Evolutionary conservation across 176 grass and related monocot genomes (phyloP), one percentile per base, ranked within the genome.

Genomic region (Zea luxurians): DNA sequence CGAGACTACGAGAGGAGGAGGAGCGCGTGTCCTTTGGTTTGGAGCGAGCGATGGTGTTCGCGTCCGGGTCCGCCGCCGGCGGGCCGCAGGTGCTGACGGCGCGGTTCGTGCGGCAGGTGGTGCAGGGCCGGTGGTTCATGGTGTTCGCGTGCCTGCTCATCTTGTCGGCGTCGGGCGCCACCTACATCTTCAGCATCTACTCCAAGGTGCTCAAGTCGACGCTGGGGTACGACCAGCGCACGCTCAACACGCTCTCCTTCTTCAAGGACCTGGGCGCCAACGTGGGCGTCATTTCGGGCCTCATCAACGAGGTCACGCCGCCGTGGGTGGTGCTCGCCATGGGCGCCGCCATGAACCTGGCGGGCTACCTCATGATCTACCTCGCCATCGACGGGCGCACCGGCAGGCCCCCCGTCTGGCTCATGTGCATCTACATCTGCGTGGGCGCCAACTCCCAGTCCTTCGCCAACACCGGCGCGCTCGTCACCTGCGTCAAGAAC

Each of bases 341-440:
- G 12, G 91, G 87, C 70, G 87, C 91, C 49, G 87, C 8, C 84
- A 87, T 87, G 91, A 93, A 93, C 82, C 91, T 93, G 0, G 88
- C 15, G 0, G 91, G 91, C 0, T 93, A 93, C 84, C 87, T 93
- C 44, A 93, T 93, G 91, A 87, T 90, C 84, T 93, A 90, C 91
- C 70, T 93, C 44, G 78, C 87, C 82, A 90, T 93, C 82, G 88
- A 89, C 74, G 82, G 81, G 37, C 91, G 91, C 15, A 85, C 74
- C 1, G 59, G 87, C 0, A 61, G 64, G 10, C 87, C 91, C 0
- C 84, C 70, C 4, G 86, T 92, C 0, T 92, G 86, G 90, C 90
- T 86, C 59, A 87, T 93, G 91, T 93, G 87, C 74, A 44, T 90
- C 74, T 93, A 93, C 82, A 90, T 93, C 87, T 93, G 87, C 82